Percentiles rank a stretch among this genome's conserved stretches.
Conservation (phyloP, 345 rosid species). For the Gossypium rotundifolium region DNA sequence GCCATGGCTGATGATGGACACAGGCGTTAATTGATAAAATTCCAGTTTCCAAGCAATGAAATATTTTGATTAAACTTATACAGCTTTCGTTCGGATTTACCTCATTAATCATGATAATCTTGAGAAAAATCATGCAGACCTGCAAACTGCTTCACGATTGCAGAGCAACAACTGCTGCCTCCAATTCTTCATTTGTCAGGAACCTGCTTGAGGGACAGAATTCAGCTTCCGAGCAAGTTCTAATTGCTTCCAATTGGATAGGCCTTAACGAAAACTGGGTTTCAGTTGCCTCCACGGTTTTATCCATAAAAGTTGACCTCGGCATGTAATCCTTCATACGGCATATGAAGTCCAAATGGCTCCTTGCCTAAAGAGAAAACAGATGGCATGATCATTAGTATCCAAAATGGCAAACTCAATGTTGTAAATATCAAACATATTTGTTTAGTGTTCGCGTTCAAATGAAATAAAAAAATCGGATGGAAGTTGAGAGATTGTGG, state of each 20-base stretch:
- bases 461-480: background rate
- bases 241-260: slow-evolving; percentile 20
- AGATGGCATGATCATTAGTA: background rate
- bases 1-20: background rate
- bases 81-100: background rate
- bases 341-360: slow-evolving; percentile 60
- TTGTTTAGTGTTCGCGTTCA: background rate
- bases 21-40: background rate
- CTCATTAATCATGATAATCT: background rate
- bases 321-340: slow-evolving; percentile 58
- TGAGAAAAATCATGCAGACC: background rate
- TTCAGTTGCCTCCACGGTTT: slow-evolving; percentile 43
- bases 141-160: background rate
- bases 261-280: slow-evolving; percentile 39
- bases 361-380: slow-evolving; percentile 49
- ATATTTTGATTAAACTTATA: too few relatives aligned
- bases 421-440: background rate
- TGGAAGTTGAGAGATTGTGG: background rate
- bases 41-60: background rate
- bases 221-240: slow-evolving; percentile 1
- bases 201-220: slow-evolving; percentile 34
- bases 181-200: slow-evolving; percentile 37
- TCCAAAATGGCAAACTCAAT: background rate
- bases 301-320: slow-evolving; percentile 51
- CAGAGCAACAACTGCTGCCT: slow-evolving; percentile 18